phyloP scores from a whole-genome alignment of 2,329 filamentous ascomycete species.

The Pestalotiopsis sp. region DNA sequence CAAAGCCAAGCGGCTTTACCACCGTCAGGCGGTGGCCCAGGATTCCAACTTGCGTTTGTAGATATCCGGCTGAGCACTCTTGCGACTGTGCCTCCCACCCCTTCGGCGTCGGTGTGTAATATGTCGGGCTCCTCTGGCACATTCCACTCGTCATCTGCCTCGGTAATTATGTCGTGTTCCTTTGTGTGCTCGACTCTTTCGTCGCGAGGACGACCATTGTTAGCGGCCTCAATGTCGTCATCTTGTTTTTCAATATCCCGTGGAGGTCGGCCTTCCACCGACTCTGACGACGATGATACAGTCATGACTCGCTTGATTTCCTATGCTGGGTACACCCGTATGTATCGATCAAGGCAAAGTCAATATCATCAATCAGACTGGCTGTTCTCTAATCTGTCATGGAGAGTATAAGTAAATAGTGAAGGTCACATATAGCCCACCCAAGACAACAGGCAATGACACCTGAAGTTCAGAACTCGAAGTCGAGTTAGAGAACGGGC shows the following conservation, averaged over 20 bases:
- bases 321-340: not conserved
- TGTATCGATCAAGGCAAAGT: not conserved
- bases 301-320: conserved; percentile 18
- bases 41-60: conserved; percentile 41
- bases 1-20: conserved; percentile 47
- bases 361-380: not conserved
- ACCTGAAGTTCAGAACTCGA: not conserved
- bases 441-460: not conserved
- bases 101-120: conserved; percentile 24
- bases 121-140: conserved; percentile 25
- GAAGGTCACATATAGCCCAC: not conserved
- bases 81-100: conserved; percentile 31
- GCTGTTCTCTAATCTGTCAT: not conserved
- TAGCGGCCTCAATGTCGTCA: conserved; percentile 2
- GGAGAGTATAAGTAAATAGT: too few species aligned
- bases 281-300: conserved; percentile 20
- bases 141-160: conserved; percentile 18
- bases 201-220: not conserved
- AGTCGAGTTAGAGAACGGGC: not conserved
- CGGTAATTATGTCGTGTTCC: not conserved
- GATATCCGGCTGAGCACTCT: conserved; percentile 44
- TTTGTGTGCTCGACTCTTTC: not conserved
- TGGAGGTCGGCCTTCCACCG: conserved; percentile 25
- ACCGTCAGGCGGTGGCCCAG: conserved; percentile 53
- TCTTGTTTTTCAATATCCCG: conserved; percentile 28